Base-by-base conservation (phyloP, 2,329 filamentous ascomycete species). In the Xylariaceae sp. region DNA sequence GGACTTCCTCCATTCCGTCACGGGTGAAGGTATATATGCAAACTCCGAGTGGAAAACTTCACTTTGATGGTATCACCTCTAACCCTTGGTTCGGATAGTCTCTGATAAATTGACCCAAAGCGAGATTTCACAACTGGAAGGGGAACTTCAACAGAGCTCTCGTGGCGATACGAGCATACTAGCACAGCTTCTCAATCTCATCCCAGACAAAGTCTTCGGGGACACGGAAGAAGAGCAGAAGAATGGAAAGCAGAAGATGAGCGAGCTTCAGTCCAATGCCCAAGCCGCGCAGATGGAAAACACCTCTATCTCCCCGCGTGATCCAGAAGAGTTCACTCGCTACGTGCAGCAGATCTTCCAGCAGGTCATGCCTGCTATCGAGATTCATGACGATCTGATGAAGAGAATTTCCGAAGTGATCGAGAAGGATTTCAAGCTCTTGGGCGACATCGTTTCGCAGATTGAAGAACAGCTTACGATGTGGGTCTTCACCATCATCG, bases 41-140 rank as follows among this genome's bases (percentile, higher is more conserved):
- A 26, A 5, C 12, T 18, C 19, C 17, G 11, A 27, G 23, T 9
- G 3, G 13, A n/a, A 24, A 18, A 11, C 31, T 13, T 9, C 6
- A 19, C 27, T 16, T 7, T 33, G 3, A 15, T 12, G 1, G 17
- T 27, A 2, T 32, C 21, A 24, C 6, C 37, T 47, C 40, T 11
- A 2, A 18, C 2, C 28, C 18, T 16, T 6, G 21, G n/a, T n/a
- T n/a, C 11, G 12, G 1, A n/a, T 26, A 77, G 78, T 95, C 36
- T 85, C 83, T 27, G 89, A 96, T 64, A 95, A 95, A 67, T 70
- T 89, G 44, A 89, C 83, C 19, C 89, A 96, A 60, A 92, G 86
- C 45, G 90, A 97, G 59, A 81, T 97, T 39, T 78, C 94, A 56
- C 82, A 88, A 54, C 80, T 96, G 9, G 85, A 96, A 62, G 83